Conservation (phyloP, 2,329 filamentous ascomycete species). For the Ophiostoma quercus region DNA sequence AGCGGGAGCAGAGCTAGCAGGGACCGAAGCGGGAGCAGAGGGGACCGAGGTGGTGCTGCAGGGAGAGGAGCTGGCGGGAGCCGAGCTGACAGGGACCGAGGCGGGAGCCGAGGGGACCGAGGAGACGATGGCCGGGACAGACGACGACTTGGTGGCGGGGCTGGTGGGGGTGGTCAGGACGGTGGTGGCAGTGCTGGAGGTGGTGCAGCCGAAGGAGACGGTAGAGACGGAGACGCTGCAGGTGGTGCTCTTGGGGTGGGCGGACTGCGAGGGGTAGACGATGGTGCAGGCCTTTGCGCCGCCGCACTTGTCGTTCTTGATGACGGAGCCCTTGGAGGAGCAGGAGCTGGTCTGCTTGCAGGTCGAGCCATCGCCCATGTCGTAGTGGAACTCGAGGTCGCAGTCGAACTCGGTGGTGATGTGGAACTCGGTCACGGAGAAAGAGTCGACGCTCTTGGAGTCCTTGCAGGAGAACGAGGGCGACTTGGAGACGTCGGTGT, state of each 20-base stretch:
- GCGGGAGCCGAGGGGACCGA: not conserved
- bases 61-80: not conserved
- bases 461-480: constrained; percentile 54
- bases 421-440: constrained; percentile 72
- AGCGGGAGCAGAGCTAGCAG: not conserved
- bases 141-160: not conserved
- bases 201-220: constrained; percentile 67
- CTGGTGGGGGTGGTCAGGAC: constrained; percentile 6
- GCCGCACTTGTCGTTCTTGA: constrained; percentile 86
- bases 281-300: constrained; percentile 79
- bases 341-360: constrained; percentile 76
- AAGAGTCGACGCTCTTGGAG: constrained; percentile 47
- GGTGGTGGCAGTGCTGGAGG: constrained; percentile 18
- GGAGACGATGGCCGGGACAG: not conserved
- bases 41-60: not conserved
- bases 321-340: constrained; percentile 59
- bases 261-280: constrained; percentile 55
- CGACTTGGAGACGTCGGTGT: constrained; percentile 41
- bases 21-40: not conserved
- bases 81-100: not conserved
- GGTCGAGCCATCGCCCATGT: constrained; percentile 72
- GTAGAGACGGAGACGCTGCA: constrained; percentile 70
- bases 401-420: constrained; percentile 69
- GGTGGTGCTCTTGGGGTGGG: constrained; percentile 46
- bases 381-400: constrained; percentile 79